Evolutionary conservation across 73 alveolate genomes (phyloP).

Genomic region (Paramecium octaurelia): DNA sequence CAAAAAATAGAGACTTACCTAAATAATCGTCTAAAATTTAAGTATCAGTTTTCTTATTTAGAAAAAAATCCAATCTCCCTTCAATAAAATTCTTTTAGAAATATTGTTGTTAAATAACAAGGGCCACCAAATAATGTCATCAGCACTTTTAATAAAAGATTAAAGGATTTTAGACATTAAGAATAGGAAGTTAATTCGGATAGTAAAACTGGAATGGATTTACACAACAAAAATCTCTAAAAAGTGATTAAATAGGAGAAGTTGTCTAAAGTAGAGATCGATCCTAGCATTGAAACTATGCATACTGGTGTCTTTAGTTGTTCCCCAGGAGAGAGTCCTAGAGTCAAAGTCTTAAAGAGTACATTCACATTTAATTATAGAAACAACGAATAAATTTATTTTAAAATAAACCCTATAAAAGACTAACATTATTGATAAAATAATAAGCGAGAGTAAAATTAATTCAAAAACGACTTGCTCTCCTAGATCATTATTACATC

Average conservation of each 20-base stretch:
- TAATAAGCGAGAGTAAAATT: not conserved
- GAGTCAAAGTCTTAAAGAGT: not conserved
- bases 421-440: not conserved
- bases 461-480: not conserved
- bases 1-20: not conserved
- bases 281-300: not conserved
- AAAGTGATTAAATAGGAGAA: not conserved
- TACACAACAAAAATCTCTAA: not conserved
- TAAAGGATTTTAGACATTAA: not conserved
- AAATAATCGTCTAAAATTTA: not conserved
- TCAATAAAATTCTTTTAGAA: not conserved
- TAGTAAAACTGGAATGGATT: not conserved
- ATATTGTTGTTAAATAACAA: not conserved
- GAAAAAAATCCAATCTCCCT: not conserved
- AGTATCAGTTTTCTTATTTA: not conserved
- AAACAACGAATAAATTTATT: not conserved
- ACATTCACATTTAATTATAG: not conserved
- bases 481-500: not conserved
- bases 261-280: not conserved
- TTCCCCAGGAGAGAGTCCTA: not conserved
- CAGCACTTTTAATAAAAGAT: not conserved
- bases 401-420: not conserved
- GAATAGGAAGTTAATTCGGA: not conserved
- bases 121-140: not conserved
- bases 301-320: not conserved